phyloP scores from a whole-genome alignment of 2,329 filamentous ascomycete genomes.

The Herpotrichia juniperi region DNA sequence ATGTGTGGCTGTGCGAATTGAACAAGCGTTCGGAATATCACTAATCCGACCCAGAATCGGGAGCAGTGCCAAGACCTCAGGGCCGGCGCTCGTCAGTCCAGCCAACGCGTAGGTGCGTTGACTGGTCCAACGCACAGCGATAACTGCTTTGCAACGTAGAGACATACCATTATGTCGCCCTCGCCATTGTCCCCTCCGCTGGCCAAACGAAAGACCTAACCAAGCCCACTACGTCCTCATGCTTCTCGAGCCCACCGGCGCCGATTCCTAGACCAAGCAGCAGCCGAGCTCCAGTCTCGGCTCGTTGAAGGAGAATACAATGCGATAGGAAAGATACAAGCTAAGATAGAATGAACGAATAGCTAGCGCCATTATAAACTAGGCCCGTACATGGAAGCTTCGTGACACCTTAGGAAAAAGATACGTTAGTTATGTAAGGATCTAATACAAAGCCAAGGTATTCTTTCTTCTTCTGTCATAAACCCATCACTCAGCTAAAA shows the following conservation, averaged over 20 bases:
- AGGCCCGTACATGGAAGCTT: too few species aligned
- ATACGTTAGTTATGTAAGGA: too few species aligned
- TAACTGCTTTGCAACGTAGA: background rate
- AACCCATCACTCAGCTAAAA: too few species aligned
- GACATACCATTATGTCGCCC: background rate
- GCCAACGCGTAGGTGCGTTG: background rate
- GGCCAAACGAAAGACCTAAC: background rate
- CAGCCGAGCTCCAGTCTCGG: slow-evolving; percentile 1
- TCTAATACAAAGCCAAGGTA: too few species aligned
- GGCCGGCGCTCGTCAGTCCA: background rate
- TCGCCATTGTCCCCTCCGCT: background rate
- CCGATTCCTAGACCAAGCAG: slow-evolving; percentile 5
- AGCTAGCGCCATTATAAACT: too few species aligned
- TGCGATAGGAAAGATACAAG: slow-evolving; percentile 1
- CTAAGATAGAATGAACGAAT: background rate
- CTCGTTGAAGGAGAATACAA: slow-evolving; percentile 3
- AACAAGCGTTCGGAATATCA: background rate
- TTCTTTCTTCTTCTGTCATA: too few species aligned
- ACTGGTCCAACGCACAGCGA: background rate
- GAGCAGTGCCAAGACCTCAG: slow-evolving; percentile 1
- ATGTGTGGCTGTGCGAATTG: background rate
- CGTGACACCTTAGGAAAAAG: too few species aligned
- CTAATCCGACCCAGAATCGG: background rate
- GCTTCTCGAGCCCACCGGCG: slow-evolving; percentile 5
- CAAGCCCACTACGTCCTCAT: slow-evolving; percentile 5